Evolutionary conservation across 2,329 filamentous ascomycete species (phyloP), one percentile per base, ranked within the genome.

Genomic region (Apiospora aurea): DNA sequence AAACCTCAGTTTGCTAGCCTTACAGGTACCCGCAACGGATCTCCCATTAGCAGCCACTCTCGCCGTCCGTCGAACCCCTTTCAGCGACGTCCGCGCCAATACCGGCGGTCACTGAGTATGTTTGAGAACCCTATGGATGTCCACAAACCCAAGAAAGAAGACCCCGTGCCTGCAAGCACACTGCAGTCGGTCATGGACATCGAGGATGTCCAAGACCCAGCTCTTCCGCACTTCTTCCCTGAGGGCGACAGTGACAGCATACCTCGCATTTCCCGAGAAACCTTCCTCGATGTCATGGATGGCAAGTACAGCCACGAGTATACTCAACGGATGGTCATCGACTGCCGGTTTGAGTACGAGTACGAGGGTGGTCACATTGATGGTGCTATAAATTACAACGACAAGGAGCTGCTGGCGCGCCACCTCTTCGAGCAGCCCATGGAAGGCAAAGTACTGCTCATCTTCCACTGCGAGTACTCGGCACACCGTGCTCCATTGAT

Each of bases 381-480:
- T 76, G 93, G 93, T 24, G 96, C 96, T 61, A 87, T 97, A 83
- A 99, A 99, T 86, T 96, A 95, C 86, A 98, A 97, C 83, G 94
- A 98, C 85, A 98, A 98, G 83, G 96, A 99, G 78, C 85, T 93
- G 73, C 87, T 99, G 72, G 91, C 94, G 11, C 87, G 87, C 71
- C 91, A 95, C 76, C 89, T 99, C 68, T 97, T 99, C 81, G 84
- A 90, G 71, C 87, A 85, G 29, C 87, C 88, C 24, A 90, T 92
- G 78, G 84, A 89, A 67, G 89, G 92, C 69, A 92, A 91, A 76
- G 96, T 95, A 0, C 87, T 98, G 14, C 84, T 99, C 74, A 91
- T 99, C 76, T 94, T 99, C 78, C 96, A 99, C 85, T 99, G 96
- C 89, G 96, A 99, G 84, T 99, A 98, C 84, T 98, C 96, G 46